phyloP scores from a whole-genome alignment of 768 basidiomycete genomes.

The Tylopilus cervinicoccineus region DNA sequence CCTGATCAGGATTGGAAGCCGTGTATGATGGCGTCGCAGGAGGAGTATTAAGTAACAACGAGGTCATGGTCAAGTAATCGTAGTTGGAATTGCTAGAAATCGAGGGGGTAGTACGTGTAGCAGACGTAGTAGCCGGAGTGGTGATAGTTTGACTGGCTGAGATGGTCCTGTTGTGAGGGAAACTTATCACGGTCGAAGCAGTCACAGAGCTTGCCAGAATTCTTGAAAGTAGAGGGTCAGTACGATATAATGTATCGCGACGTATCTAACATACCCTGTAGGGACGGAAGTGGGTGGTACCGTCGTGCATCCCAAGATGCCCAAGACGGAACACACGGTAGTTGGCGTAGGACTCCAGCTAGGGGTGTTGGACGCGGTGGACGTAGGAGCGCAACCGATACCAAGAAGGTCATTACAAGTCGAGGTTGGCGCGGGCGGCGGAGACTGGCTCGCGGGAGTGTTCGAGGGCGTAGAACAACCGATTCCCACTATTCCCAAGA shows the following conservation, averaged over 20 bases:
- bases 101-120: slow-evolving; percentile 7
- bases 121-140: slow-evolving; percentile 4
- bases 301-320: slow-evolving; percentile 17
- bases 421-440: neutral
- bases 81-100: slow-evolving; percentile 23
- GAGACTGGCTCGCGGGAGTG: slow-evolving; percentile 5
- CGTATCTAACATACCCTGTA: slow-evolving; percentile 9
- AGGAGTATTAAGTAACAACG: slow-evolving; percentile 30
- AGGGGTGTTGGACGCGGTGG: neutral
- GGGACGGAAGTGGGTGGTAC: slow-evolving; percentile 4
- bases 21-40: slow-evolving; percentile 22
- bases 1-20: slow-evolving; percentile 37
- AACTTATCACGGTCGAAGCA: slow-evolving; percentile 28
- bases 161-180: slow-evolving; percentile 22
- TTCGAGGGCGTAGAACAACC: slow-evolving; percentile 17
- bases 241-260: neutral
- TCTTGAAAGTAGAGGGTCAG: slow-evolving; percentile 4
- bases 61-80: slow-evolving; percentile 33
- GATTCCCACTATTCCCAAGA: slow-evolving; percentile 1
- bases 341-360: slow-evolving; percentile 6
- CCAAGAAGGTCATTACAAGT: neutral
- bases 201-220: neutral
- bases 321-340: slow-evolving; percentile 16
- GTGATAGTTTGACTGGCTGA: neutral
- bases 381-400: neutral